Evolutionary conservation across 768 basidiomycete genomes (phyloP), one percentile per base, ranked within the genome.

Genomic region (Austroboletus eburneus): DNA sequence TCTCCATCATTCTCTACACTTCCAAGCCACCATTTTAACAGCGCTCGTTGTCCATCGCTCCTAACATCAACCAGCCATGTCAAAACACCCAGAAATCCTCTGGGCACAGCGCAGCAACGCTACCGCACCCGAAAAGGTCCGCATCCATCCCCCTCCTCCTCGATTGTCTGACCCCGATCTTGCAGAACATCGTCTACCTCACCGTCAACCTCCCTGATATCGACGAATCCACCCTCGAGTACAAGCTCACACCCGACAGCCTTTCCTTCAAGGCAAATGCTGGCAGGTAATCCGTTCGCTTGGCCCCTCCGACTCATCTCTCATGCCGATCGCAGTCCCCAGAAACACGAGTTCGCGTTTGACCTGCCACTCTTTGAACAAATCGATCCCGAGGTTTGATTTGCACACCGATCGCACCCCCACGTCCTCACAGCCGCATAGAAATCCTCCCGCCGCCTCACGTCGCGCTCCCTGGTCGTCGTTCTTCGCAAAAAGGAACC

Each of bases 91-190:
- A 30, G 92, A 96, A 70, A 74, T 95, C 29, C 77, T 93, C 2
- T 98, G 94, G 92, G 94, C 95, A 38, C 94, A 98, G 70, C 82
- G 95, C 57, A 90, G 85, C 74, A 87, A 81, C 33, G 76, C 67
- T 14, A 58, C 72, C 10, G 77, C 72, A 13, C 73, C 80, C 25
- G 75, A 74, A 39, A 93, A 93, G 75, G 93, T 89, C 38, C 0
- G 48, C 40, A 34, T 65, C 35, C n/a, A 36, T 38, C 33, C 16
- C 42, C 20, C 1, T 42, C 5, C n/a, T 42, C 27, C 7, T 30
- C 39, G 17, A 30, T 9, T 23, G 29, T 17, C 49, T 55, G 42
- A 40, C 22, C 22, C 17, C 25, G 32, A 45, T 51, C 36, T 17
- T 17, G 32, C 51, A 95, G 93, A 96, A 96, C 68, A 59, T 91